Conservation (phyloP, 805 yeast genomes). For the Komagataella pastoris region DNA sequence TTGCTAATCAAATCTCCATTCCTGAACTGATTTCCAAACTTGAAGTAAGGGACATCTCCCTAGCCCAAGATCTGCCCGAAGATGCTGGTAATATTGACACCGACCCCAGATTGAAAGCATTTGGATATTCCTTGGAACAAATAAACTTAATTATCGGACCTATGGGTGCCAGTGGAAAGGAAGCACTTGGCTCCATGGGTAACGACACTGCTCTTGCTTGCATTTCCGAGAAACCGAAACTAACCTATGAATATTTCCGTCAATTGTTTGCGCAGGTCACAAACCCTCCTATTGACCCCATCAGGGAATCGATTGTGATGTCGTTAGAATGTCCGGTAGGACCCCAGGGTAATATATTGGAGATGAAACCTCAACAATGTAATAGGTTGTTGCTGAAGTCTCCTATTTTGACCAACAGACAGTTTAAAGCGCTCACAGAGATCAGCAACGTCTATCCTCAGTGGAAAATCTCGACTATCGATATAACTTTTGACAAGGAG, state of each 20-base stretch:
- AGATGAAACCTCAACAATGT: slow-evolving; percentile 87
- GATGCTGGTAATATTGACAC: slow-evolving; percentile 37
- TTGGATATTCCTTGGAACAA: slow-evolving; percentile 94
- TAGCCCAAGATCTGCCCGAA: slow-evolving; percentile 11
- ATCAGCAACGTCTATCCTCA: slow-evolving; percentile 68
- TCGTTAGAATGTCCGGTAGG: slow-evolving; percentile 94
- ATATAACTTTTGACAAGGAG: slow-evolving; percentile 73
- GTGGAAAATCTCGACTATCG: slow-evolving; percentile 76
- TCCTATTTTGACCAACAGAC: slow-evolving; percentile 66
- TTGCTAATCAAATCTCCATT: slow-evolving; percentile 75
- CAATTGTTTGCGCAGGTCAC: slow-evolving; percentile 97
- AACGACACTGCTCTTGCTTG: slow-evolving; percentile 95
- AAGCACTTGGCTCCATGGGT: slow-evolving; percentile 97
- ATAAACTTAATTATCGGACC: slow-evolving; percentile 73
- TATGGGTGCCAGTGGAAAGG: slow-evolving; percentile 88
- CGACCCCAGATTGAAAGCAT: slow-evolving; percentile 75
- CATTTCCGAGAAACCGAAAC: slow-evolving; percentile 80
- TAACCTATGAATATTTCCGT: slow-evolving; percentile 87
- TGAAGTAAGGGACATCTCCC: slow-evolving; percentile 21
- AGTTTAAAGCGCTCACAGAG: slow-evolving; percentile 62
- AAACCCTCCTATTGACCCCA: slow-evolving; percentile 97
- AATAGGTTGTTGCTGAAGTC: slow-evolving; percentile 72
- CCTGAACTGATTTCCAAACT: slow-evolving; percentile 60
- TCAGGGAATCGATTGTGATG: slow-evolving; percentile 94
- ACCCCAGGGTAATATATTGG: slow-evolving; percentile 94